These are phyloP conservation scores for Leccinum uliginosum DNA, from an alignment of 768 basidiomycete genomes.

Conservation along the genomic window DNA sequence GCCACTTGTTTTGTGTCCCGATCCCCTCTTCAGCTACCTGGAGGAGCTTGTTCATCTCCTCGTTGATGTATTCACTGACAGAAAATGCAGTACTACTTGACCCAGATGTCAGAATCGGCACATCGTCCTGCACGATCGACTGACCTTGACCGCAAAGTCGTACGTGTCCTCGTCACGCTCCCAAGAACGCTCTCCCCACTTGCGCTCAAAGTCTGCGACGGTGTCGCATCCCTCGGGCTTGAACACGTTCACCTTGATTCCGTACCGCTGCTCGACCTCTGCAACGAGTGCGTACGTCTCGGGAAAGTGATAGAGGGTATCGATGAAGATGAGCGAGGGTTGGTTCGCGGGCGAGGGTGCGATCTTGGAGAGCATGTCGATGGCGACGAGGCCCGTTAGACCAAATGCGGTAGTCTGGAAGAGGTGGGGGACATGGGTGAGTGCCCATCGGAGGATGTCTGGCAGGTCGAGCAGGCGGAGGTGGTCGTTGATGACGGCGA, in stretches of 20 bases:
- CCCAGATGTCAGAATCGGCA: background rate
- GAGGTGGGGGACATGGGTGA: slow-evolving; percentile 71
- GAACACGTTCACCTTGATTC: slow-evolving; percentile 67
- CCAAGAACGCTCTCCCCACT: slow-evolving; percentile 82
- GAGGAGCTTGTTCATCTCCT: too few relatives aligned
- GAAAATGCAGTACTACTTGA: too few relatives aligned
- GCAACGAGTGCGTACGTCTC: slow-evolving; percentile 90
- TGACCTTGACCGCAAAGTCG: slow-evolving; percentile 88
- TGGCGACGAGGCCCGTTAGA: slow-evolving; percentile 87
- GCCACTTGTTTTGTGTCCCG: too few relatives aligned
- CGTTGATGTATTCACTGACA: too few relatives aligned
- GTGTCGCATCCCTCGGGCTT: slow-evolving; percentile 69
- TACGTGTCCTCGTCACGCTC: slow-evolving; percentile 82
- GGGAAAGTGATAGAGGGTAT: slow-evolving; percentile 93
- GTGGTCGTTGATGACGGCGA: slow-evolving; percentile 68
- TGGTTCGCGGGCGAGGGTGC: slow-evolving; percentile 41
- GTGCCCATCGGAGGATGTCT: slow-evolving; percentile 82
- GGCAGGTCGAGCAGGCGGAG: slow-evolving; percentile 72
- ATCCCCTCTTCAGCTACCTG: too few relatives aligned
- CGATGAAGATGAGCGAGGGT: slow-evolving; percentile 92
- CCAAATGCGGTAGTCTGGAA: slow-evolving; percentile 98
- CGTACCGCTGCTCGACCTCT: slow-evolving; percentile 73
- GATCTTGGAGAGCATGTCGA: slow-evolving; percentile 91
- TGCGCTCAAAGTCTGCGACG: slow-evolving; percentile 70
- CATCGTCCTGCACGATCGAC: slow-evolving; percentile 11